Evolutionary conservation across 768 basidiomycete species (phyloP), one percentile per base, ranked within the genome.

Genomic region (Amyloporia xantha): DNA sequence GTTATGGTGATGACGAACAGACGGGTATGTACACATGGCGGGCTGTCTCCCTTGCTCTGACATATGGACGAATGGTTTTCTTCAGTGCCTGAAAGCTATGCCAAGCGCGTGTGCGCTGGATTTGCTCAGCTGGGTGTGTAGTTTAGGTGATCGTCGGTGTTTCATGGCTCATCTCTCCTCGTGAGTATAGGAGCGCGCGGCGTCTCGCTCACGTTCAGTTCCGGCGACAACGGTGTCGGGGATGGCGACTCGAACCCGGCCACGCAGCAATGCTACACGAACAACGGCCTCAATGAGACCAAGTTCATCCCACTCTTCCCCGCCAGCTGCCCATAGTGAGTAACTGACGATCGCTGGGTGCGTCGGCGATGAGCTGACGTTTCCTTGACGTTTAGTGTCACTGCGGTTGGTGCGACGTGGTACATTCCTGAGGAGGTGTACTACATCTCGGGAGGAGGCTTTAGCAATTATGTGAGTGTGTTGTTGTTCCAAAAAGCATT

Each of bases 1-100:
- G 81, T 54, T 88, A 87, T 58, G 81, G 74, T 3, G 85, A 88
- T 41, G 75, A 78, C 50, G 86, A 89, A 48, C 83, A 84, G 60
- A 79, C 82, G 24, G 77, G 82, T 82, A 51, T 13, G 55, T 39
- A 28, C 47, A 20, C 20, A 12, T 5, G 3, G 20, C 5, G 12
- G 13, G 30, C 15, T n/a, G n/a, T n/a, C n/a, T n/a, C n/a, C n/a
- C n/a, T 4, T 21, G 21, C n/a, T 21, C 12, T 4, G 9, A 28
- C 38, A n/a, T 4, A 5, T 5, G 24, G n/a, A 42, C 6, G 15
- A 19, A 24, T 2, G 11, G 4, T 21, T 5, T 19, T 27, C 51
- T 23, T 30, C 10, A 79, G 81, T 86, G 19, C 82, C 84, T n/a
- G 45, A 60, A 45, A 68, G 62, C 45, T 84, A 74, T 54, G 82